These are phyloP conservation scores for Fusarium equiseti DNA, from an alignment of 2,329 filamentous ascomycete genomes.

Conservation along the genomic window DNA sequence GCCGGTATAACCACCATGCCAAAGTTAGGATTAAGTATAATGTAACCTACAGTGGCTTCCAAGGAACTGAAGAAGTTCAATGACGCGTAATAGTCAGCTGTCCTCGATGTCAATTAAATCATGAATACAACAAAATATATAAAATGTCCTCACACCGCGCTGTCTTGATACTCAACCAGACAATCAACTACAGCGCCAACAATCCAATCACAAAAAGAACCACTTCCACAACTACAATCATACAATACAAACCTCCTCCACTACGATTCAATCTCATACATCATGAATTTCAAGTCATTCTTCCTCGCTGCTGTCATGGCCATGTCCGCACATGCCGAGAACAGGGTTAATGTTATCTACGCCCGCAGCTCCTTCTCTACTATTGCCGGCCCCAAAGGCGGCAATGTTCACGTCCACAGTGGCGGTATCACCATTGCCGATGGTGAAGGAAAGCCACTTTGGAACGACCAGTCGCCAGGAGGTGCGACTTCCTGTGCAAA, in stretches of 20 bases:
- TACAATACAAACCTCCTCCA: not conserved
- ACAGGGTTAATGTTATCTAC: not conserved
- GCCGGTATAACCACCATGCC: not conserved
- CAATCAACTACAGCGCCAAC: not conserved
- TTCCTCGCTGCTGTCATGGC: not conserved
- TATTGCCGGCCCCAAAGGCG: not conserved
- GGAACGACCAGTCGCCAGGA: not conserved
- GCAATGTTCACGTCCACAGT: not conserved
- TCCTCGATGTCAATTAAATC: accelerated
- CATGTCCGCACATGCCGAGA: not conserved
- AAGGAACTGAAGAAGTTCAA: not conserved
- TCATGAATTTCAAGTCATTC: not conserved
- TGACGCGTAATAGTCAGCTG: not conserved
- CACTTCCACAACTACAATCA: not conserved
- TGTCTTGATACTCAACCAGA: accelerated
- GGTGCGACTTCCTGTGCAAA: not conserved
- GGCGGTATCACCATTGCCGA: not conserved
- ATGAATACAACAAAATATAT: not conserved
- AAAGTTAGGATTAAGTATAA: not conserved
- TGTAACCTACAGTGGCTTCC: not conserved
- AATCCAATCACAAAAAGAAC: not conserved
- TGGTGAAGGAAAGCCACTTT: not conserved
- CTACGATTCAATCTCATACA: not conserved
- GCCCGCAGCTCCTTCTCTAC: not conserved
- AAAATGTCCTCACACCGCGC: not conserved